Base-by-base conservation (phyloP, 257 asterid species). In the Anisodus tanguticus region DNA sequence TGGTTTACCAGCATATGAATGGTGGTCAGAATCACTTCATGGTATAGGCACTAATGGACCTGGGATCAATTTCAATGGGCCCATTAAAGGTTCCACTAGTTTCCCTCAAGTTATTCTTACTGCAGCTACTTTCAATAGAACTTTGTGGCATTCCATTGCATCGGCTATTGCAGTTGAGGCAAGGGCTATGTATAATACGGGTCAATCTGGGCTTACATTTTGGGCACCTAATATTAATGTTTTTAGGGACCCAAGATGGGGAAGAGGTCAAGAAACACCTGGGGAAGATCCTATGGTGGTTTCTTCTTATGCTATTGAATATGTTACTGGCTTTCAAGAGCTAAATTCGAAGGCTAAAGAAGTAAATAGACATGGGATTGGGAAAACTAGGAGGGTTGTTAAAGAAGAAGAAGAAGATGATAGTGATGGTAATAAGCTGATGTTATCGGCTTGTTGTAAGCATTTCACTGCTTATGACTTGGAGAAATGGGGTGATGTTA, bases 21-120 rank as follows among this genome's bases (percentile, higher is more conserved):
- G 98, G 98, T 94, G 99, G 99, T 96, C 98, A 43, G 98, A 96
- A 41, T 94, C 99, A 5, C 95, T 96, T 85, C 99, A 94, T 84
- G 99, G 99, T 15, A 79, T 96, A 93, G 35, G 95, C 84, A 39
- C 74, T 82, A 90, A 94, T 82, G 99, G 98, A 8, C 98, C 99
- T 6, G 99, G 98, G 53, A 85, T 96, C 81, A 88, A 89, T 69
- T 93, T 93, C 88, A 55, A 91, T 86, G 99, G 98, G 64, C 3
- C 90, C 0, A 83, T 96, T 83, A 82, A 81, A 72, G 68, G 93
- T 39, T 97, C 98, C 83, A 96, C 99, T 39, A 45, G 62, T 53
- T 96, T 96, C 89, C 99, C 99, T 1, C 99, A 96, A 78, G 98
- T 96, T 69, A 89, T 96, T 83, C 88, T 91, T 85, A 80, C 97